Evolutionary conservation across 345 rosid species (phyloP), one percentile per base, ranked within the genome.

Genomic region (Eucalyptus pauciflora): DNA sequence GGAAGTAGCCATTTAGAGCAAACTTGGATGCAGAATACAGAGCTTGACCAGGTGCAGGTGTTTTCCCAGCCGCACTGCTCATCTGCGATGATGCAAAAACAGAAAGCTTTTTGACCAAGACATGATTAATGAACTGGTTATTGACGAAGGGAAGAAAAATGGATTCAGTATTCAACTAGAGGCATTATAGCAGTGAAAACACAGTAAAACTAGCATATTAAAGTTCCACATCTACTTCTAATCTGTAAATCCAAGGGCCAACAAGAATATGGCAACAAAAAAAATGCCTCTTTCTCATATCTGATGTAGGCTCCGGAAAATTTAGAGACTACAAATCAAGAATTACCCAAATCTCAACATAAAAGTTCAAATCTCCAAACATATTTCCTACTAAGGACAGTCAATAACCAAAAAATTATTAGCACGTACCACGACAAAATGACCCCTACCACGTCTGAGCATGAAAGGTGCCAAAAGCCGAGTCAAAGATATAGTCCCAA

Each of bases 61-160:
- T 92, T 94, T 97, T 97, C 86, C 99, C 99, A 51, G 99, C 99
- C 49, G 99, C 99, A 94, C 99, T 96, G 93, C 99, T 97, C 94
- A 97, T 95, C 99, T 96, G 93, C 89, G 90, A 90, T 46, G 52
- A 51, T 85, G 89, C 87, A 67, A 87, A 54, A 86, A 85, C 60
- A 58, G 76, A 64, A 69, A 69, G 33, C 58, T 46, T 5, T 41
- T 11, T 76, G 27, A 62, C 29, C 27, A 87, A 87, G 48, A 7
- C 37, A 27, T 45, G 51, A 76, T 25, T 20, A 37, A 41, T 4
- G 4, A 41, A 41, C 8, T 41, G n/a, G 45, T 24, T 86, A 86
- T 86, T 37, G 18, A 22, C 31, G 2, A 58, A 87, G 31, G 33
- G n/a, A 87, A 87, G 49, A 46, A 67, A 86, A 33, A 10, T 4